Evolutionary conservation across 2,329 filamentous ascomycete species (phyloP).

Genomic region (Trichoderma afroharzianum): DNA sequence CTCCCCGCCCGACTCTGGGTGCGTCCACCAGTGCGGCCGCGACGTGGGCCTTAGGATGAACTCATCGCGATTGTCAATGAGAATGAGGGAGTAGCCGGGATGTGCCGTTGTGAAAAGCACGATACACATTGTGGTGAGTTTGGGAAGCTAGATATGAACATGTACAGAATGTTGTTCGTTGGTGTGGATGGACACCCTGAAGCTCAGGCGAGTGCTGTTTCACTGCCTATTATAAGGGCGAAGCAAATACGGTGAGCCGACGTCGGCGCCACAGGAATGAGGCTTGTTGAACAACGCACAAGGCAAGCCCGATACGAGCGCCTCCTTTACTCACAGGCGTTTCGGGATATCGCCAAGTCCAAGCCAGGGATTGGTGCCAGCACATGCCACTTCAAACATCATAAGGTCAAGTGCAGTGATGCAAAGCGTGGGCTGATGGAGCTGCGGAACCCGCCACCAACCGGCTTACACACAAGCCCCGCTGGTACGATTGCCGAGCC

Average conservation of each 20-base stretch:
- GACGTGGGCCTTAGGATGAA: constrained; percentile 63
- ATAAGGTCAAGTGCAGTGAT: not conserved
- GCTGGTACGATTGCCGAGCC: not conserved
- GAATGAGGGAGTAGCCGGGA: constrained; percentile 69
- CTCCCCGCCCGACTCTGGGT: constrained; percentile 38
- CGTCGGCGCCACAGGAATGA: constrained; percentile 1
- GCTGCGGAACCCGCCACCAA: constrained; percentile 4
- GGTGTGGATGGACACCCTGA: not conserved
- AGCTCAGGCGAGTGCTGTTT: not conserved
- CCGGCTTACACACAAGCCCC: not conserved
- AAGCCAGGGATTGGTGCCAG: constrained; percentile 5
- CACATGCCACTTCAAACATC: constrained; percentile 3
- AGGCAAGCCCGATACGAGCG: not conserved
- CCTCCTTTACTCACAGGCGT: not conserved
- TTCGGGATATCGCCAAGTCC: not conserved
- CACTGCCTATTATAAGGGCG: not conserved
- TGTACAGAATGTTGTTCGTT: not conserved
- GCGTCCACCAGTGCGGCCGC: constrained; percentile 61
- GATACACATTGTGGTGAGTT: constrained; percentile 62
- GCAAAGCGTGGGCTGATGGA: constrained; percentile 5
- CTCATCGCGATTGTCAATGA: constrained; percentile 76
- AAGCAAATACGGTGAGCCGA: not conserved
- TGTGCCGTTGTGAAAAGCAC: constrained; percentile 71
- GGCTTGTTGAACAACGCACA: not conserved
- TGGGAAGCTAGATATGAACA: not conserved